These are phyloP conservation scores for Nitzschia sp. DNA, from an alignment of 108 stramenopile genomes.

Conservation along the genomic window DNA sequence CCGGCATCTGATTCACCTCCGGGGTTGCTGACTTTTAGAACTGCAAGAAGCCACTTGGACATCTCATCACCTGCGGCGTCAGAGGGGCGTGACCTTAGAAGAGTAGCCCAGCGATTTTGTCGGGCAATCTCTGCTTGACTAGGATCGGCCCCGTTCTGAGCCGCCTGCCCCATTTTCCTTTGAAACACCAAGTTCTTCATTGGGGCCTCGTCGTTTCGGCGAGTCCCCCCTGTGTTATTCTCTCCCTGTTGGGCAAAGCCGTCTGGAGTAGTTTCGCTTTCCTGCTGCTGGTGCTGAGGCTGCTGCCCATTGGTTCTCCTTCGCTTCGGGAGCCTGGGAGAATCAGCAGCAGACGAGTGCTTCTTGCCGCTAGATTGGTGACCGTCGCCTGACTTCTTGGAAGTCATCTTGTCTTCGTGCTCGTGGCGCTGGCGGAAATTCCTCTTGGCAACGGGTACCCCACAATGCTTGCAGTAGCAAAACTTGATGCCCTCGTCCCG, in stretches of 20 bases:
- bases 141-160: background rate
- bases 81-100: background rate
- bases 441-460: conserved; percentile 76
- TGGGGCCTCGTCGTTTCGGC: background rate
- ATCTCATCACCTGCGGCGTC: background rate
- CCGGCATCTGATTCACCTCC: background rate
- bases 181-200: background rate
- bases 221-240: background rate
- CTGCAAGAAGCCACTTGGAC: conserved; percentile 1
- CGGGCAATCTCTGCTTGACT: background rate
- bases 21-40: background rate
- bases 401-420: conserved; percentile 30
- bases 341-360: background rate
- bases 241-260: background rate
- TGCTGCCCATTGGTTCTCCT: background rate
- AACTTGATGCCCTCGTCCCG: conserved; percentile 64
- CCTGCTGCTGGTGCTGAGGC: background rate
- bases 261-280: background rate
- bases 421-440: conserved; percentile 76
- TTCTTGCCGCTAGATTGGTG: background rate
- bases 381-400: background rate
- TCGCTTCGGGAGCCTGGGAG: background rate
- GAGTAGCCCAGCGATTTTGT: background rate
- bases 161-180: background rate
- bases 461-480: conserved; percentile 62